A percentile compares a stretch with the other conserved stretches of the same genome.
These are phyloP conservation scores for Plantago ovata DNA, from an alignment of 257 asterid species.

Conservation along the genomic window DNA sequence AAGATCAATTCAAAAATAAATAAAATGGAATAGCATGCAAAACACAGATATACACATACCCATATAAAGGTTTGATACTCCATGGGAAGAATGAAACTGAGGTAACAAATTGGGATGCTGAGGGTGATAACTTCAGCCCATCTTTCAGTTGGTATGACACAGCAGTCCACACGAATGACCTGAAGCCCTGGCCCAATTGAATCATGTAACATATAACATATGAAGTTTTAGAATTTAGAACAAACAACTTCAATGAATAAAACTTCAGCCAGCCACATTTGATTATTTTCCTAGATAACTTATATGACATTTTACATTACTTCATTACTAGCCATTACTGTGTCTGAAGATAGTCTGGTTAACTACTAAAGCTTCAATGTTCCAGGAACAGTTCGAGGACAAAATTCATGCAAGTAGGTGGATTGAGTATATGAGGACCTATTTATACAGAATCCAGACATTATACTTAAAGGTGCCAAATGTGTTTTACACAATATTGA, in stretches of 20 bases:
- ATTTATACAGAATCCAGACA: too few species aligned
- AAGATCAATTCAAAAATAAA: too few species aligned
- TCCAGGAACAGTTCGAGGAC: too few species aligned
- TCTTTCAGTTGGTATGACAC: slow-evolving; percentile 95
- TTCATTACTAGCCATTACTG: too few species aligned
- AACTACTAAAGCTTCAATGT: too few species aligned
- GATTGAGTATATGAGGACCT: too few species aligned
- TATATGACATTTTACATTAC: background rate
- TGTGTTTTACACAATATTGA: too few species aligned
- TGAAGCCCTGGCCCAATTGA: slow-evolving; percentile 76
- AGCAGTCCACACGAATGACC: slow-evolving; percentile 98
- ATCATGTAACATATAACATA: slow-evolving; percentile 12
- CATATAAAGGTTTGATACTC: slow-evolving; percentile 92
- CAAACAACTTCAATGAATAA: background rate
- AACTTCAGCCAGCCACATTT: slow-evolving; percentile 2
- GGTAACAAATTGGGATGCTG: slow-evolving; percentile 91
- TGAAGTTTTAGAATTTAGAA: slow-evolving; percentile 14
- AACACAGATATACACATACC: slow-evolving; percentile 45
- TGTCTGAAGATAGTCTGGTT: too few species aligned
- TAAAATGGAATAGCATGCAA: background rate
- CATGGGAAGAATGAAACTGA: slow-evolving; percentile 88
- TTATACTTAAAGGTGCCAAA: too few species aligned
- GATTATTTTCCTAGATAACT: background rate
- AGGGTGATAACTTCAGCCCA: slow-evolving; percentile 77
- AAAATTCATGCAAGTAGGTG: too few species aligned